These are phyloP conservation scores for Xylaria sp. DNA, from an alignment of 2,329 filamentous ascomycete species.

Conservation along the genomic window DNA sequence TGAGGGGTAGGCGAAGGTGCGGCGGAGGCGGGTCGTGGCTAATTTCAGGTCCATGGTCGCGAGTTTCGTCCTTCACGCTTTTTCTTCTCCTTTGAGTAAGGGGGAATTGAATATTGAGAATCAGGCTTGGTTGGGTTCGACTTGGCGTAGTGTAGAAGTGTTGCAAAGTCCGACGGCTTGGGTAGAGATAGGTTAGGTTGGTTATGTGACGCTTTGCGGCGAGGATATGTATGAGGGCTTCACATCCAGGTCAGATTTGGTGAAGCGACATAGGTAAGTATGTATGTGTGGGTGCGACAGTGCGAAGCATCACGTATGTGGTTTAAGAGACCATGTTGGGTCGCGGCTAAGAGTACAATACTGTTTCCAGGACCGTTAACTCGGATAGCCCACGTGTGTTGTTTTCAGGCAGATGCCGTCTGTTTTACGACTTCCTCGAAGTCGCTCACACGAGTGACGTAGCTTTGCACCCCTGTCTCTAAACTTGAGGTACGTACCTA, in stretches of 20 bases:
- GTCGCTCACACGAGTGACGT: conserved; percentile 27
- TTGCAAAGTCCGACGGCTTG: background rate
- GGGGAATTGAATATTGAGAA: no score
- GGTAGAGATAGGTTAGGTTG: background rate
- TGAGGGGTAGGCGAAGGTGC: conserved; percentile 79
- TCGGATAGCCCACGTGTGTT: background rate
- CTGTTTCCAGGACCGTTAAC: background rate
- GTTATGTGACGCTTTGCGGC: background rate
- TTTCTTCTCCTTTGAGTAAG: background rate
- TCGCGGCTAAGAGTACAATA: background rate
- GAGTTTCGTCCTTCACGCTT: conserved; percentile 1
- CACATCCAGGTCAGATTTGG: background rate
- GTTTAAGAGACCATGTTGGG: conserved; percentile 8
- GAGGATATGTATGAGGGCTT: no score
- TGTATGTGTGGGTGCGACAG: background rate
- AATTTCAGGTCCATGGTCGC: conserved; percentile 42
- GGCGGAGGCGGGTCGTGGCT: conserved; percentile 72
- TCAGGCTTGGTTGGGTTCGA: background rate
- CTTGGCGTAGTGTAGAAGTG: background rate
- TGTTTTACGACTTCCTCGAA: background rate
- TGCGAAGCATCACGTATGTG: background rate
- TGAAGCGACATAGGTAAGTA: background rate
- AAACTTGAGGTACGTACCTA: background rate
- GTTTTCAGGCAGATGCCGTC: background rate
- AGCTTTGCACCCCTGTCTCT: conserved; percentile 15